Percentiles rank a stretch among this genome's conserved stretches.
These are phyloP conservation scores for Tephrocybe sp. DNA, from an alignment of 768 basidiomycete genomes.

Conservation along the genomic window DNA sequence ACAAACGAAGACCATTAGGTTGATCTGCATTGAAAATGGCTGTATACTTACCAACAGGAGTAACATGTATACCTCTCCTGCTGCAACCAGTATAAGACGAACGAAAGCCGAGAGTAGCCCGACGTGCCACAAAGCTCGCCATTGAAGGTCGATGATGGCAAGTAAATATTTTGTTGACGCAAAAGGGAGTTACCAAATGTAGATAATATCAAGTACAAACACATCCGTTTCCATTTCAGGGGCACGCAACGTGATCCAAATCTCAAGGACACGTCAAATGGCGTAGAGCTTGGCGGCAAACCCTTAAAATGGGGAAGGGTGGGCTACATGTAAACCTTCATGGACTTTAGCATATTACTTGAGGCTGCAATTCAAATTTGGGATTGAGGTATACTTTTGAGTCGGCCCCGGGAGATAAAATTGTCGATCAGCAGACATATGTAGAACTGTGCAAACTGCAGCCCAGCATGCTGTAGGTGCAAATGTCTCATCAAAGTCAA, in stretches of 20 bases:
- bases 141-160: not conserved
- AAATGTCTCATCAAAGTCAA: no score
- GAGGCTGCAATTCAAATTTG: no score
- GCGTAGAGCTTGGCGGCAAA: not conserved
- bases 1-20: not conserved
- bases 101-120: not conserved
- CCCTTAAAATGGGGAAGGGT: no score
- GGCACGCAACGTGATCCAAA: not conserved
- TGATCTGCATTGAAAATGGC: not conserved
- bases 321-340: no score
- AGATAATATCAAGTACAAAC: not conserved
- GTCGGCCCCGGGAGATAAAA: no score
- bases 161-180: not conserved
- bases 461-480: no score
- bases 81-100: not conserved
- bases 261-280: no score
- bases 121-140: constrained; percentile 9
- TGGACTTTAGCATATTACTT: no score
- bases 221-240: not conserved
- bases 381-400: no score
- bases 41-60: constrained; percentile 8
- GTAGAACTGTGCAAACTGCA: no score
- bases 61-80: constrained; percentile 7
- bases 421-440: no score
- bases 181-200: no score